Evolutionary conservation across 2,329 filamentous ascomycete species (phyloP).

Genomic region (Neurospora sp.): DNA sequence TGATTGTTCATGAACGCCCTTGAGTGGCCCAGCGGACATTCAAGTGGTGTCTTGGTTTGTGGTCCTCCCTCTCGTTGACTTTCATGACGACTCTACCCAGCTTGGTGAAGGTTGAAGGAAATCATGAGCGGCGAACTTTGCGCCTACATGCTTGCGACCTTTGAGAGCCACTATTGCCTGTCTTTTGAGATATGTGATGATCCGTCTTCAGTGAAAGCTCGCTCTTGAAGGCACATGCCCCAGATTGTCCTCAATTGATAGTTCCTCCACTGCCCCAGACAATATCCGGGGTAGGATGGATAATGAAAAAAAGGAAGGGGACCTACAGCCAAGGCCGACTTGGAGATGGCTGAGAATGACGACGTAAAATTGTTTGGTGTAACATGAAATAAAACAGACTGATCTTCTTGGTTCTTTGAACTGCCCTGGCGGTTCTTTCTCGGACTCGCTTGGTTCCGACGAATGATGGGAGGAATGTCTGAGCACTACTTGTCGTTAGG

Average conservation of each 20-base stretch:
- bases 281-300: neutral
- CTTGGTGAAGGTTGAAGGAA: neutral
- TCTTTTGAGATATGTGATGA: neutral
- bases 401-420: neutral
- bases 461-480: neutral
- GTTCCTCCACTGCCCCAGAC: neutral
- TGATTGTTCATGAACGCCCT: neutral
- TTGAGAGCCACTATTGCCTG: neutral
- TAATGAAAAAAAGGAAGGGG: neutral
- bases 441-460: neutral
- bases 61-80: neutral
- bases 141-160: neutral
- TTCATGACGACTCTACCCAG: neutral
- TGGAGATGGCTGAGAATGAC: neutral
- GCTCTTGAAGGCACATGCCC: neutral
- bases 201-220: neutral
- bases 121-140: neutral
- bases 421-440: neutral
- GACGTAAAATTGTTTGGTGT: neutral
- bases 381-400: neutral
- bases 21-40: neutral
- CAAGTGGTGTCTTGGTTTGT: neutral
- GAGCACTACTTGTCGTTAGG: constrained; percentile 20
- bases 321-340: neutral
- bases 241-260: neutral